These are phyloP conservation scores for Murraya koenigii DNA, from an alignment of 345 rosid genomes.

Conservation along the genomic window DNA sequence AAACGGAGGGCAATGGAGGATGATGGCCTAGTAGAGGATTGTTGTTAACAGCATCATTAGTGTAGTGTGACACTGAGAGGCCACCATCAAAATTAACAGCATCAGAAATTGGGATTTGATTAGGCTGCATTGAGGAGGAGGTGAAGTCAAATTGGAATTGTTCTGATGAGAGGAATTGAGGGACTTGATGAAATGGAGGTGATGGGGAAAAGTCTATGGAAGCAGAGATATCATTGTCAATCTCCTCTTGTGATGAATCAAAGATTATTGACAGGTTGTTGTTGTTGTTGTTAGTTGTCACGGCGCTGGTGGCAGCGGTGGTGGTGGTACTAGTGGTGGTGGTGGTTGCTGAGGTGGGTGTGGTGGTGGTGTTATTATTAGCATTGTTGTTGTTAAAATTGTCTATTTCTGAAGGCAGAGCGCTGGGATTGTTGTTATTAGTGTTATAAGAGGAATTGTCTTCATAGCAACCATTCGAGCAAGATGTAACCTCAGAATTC, in stretches of 20 bases:
- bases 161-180: slow-evolving; percentile 39
- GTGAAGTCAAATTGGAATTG: slow-evolving; percentile 60
- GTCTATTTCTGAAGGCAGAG: slow-evolving; percentile 29
- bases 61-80: slow-evolving; percentile 21
- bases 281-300: slow-evolving; percentile 23
- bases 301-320: slow-evolving; percentile 23
- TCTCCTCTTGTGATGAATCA: slow-evolving; percentile 62
- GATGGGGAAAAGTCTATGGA: slow-evolving; percentile 81
- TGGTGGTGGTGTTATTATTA: slow-evolving; percentile 32
- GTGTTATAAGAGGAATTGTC: slow-evolving; percentile 46
- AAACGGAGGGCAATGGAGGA: slow-evolving; percentile 41
- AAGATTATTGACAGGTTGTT: slow-evolving; percentile 49
- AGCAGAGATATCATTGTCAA: slow-evolving; percentile 72
- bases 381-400: slow-evolving; percentile 25
- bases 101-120: slow-evolving; percentile 31
- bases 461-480: slow-evolving; percentile 53
- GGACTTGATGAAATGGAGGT: slow-evolving; percentile 41
- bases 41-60: slow-evolving; percentile 19
- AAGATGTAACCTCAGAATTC: slow-evolving; percentile 61
- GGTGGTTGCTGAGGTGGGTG: neutral
- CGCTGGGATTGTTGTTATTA: slow-evolving; percentile 15
- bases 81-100: slow-evolving; percentile 33
- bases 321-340: neutral
- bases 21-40: slow-evolving; percentile 35
- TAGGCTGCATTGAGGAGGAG: slow-evolving; percentile 45